Evolutionary conservation across 2,329 filamentous ascomycete species (phyloP), one percentile per base, ranked within the genome.

Genomic region (Paraconiothyrium brasiliense): DNA sequence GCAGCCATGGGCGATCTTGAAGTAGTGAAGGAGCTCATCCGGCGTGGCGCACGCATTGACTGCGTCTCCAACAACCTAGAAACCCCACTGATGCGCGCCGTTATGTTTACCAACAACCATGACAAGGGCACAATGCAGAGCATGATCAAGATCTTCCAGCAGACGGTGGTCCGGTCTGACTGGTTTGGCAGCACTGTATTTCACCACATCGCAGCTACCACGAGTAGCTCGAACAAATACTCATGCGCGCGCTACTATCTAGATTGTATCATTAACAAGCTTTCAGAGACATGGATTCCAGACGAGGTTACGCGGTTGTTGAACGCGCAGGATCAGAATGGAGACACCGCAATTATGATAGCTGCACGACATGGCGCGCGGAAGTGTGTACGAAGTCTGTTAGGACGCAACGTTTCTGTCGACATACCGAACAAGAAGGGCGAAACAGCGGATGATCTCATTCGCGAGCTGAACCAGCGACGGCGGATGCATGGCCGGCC

Each of bases 1-100:
- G 93, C 93, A 57, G 93, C 95, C 27, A 99, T 99, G 94, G 95
- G 95, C 61, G 95, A 98, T 69, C 84, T 97, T 34, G 92, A 94
- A 52, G 92, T 98, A 16, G 92, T 97, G 64, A 93, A 90, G 77
- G 91, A 97, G 77, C 84, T 99, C 20, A 90, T 95, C 70, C 86
- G 89, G 44, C 93, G 94, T 63, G 90, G 92, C 46, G 93, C 94
- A 11, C 88, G 88, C 63, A 84, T 93, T 16, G 87, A 88, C 34
- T 88, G 90, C 2, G 85, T 90, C 63, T 89, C 88, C 0, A 85
- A 82, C 63, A 82, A 80, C 57, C 81, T 83, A 41, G 94, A 98
- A 79, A 98, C 95, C 0, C 94, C 95, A 0, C 87, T 99, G 39
- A 97, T 99, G 88, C 90, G 94, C 47, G 92, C 93, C 6, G 94